A percentile compares a stretch with the other conserved stretches of the same genome.
These are phyloP conservation scores for Globisporangium rhizosaccharum DNA, from an alignment of 352 stramenopile genomes.

Conservation along the genomic window DNA sequence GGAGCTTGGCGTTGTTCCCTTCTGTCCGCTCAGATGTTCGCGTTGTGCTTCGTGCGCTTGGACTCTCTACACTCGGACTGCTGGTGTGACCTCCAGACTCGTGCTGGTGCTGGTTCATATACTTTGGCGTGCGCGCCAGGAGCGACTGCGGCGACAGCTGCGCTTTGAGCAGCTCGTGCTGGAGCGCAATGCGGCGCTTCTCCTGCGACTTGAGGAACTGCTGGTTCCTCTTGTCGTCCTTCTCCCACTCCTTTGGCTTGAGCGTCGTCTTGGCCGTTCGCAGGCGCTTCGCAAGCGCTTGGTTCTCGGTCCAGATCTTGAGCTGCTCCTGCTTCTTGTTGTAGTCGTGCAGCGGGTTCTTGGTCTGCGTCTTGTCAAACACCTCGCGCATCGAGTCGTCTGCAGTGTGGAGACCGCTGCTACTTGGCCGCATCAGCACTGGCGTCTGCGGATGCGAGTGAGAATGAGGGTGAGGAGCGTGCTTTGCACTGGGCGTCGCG, in stretches of 20 bases:
- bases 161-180: conserved; percentile 46
- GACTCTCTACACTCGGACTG: not conserved
- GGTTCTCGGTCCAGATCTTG: conserved; percentile 74
- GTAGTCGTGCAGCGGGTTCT: conserved; percentile 31
- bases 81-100: not conserved
- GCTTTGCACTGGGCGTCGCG: conserved; percentile 3
- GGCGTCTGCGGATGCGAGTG: not conserved
- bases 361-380: not conserved
- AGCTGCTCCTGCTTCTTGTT: conserved; percentile 62
- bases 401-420: conserved; percentile 11
- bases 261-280: conserved; percentile 61
- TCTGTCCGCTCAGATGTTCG: not conserved
- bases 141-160: conserved; percentile 37
- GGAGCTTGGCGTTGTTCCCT: not conserved
- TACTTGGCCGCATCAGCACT: not conserved
- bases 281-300: conserved; percentile 58
- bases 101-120: conserved; percentile 14
- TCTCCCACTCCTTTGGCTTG: conserved; percentile 63
- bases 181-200: conserved; percentile 34
- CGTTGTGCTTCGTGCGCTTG: not conserved
- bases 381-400: not conserved
- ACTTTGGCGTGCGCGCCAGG: conserved; percentile 17
- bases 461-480: not conserved
- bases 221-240: conserved; percentile 68
- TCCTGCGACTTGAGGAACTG: conserved; percentile 61